These are phyloP conservation scores for Dissophora ornata DNA, from an alignment of 192 early-diverging fungal species.

Conservation along the genomic window DNA sequence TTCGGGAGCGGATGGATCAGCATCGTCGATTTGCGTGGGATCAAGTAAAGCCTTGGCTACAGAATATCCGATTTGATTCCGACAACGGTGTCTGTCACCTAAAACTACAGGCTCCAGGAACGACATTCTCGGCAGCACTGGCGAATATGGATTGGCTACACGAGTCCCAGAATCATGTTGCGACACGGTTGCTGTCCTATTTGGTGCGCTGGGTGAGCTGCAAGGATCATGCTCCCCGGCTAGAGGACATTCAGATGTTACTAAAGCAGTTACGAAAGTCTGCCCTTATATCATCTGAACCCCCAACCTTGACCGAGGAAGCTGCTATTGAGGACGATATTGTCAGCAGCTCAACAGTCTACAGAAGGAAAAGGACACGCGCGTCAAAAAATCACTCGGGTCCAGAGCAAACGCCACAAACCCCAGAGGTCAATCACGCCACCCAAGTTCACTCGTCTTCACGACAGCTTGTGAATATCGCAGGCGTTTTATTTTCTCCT, in stretches of 20 bases:
- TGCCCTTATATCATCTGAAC: neutral
- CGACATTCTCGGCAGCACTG: neutral
- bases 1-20: constrained; percentile 58
- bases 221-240: constrained; percentile 41
- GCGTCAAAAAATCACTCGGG: neutral
- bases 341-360: constrained; percentile 1
- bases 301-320: no score
- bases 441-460: neutral
- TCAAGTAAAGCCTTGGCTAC: constrained; percentile 30
- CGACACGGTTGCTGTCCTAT: constrained; percentile 31
- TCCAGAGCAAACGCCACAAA: neutral
- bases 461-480: constrained; percentile 6
- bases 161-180: constrained; percentile 24
- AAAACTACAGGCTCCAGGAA: constrained; percentile 1
- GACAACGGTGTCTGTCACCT: constrained; percentile 48
- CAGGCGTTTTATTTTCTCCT: constrained; percentile 40
- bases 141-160: constrained; percentile 25
- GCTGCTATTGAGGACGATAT: neutral
- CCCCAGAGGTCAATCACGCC: no score
- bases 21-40: constrained; percentile 52
- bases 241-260: constrained; percentile 30
- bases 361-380: constrained; percentile 11
- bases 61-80: constrained; percentile 33
- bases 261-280: constrained; percentile 12
- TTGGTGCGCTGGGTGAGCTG: constrained; percentile 52